Evolutionary conservation across 2,329 filamentous ascomycete species (phyloP).

Genomic region (Hymenoscyphus occultus): DNA sequence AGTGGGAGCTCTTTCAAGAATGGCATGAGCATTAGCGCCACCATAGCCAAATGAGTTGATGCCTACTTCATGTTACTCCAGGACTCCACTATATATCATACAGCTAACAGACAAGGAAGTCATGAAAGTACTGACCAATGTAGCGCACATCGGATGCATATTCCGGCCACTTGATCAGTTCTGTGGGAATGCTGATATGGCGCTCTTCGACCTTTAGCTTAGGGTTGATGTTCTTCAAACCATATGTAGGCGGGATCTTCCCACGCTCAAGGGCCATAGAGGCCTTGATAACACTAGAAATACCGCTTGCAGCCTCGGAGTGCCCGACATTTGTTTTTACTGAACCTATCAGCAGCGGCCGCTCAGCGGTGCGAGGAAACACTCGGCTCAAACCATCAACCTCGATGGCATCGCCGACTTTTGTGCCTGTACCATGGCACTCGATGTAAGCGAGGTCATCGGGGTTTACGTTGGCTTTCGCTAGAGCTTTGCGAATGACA

Average conservation of each 20-base stretch:
- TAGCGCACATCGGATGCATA: constrained; percentile 1
- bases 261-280: constrained; percentile 30
- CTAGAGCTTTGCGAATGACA: constrained; percentile 13
- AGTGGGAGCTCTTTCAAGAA: constrained; percentile 19
- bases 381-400: constrained; percentile 18
- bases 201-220: constrained; percentile 27
- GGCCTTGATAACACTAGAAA: constrained; percentile 26
- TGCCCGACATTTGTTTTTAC: constrained; percentile 35
- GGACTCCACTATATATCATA: no score
- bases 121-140: not conserved
- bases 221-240: constrained; percentile 11
- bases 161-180: constrained; percentile 25
- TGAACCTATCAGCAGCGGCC: constrained; percentile 17
- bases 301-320: constrained; percentile 24
- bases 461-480: constrained; percentile 11
- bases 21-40: constrained; percentile 26
- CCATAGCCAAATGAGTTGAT: constrained; percentile 31
- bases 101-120: no score
- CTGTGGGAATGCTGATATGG: constrained; percentile 36
- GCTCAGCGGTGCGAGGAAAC: not conserved
- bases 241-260: constrained; percentile 34
- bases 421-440: constrained; percentile 21
- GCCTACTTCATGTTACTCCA: not conserved
- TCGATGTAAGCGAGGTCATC: constrained; percentile 14
- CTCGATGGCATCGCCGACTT: constrained; percentile 14